Conservation (phyloP, 2,329 filamentous ascomycete genomes). For the Thermoascus crustaceus region DNA sequence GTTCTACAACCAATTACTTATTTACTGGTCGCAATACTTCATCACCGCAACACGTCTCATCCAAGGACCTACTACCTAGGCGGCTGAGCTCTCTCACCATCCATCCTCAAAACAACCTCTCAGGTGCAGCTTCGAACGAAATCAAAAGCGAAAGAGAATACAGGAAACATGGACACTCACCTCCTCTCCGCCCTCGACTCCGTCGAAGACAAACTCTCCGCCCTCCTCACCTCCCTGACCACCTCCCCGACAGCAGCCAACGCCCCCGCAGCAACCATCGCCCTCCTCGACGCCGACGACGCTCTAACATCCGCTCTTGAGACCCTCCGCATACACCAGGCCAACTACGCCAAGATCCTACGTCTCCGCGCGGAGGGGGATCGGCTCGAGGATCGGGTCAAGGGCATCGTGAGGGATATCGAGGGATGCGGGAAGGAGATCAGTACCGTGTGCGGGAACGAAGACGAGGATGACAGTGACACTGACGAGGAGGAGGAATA, state of each 20-base stretch:
- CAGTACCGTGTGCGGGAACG: constrained; percentile 18
- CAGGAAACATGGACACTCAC: constrained; percentile 37
- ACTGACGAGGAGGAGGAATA: constrained; percentile 21
- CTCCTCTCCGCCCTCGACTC: constrained; percentile 31
- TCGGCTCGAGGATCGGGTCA: constrained; percentile 32
- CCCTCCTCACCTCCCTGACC: constrained; percentile 33
- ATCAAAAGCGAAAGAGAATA: no score
- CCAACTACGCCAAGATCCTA: constrained; percentile 36
- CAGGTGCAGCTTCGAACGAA: no score
- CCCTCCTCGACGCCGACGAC: constrained; percentile 36
- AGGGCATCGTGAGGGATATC: constrained; percentile 33
- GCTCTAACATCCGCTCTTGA: constrained; percentile 32
- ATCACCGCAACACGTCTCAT: no score
- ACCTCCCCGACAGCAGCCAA: constrained; percentile 37
- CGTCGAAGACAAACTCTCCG: constrained; percentile 36
- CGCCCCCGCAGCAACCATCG: constrained; percentile 33
- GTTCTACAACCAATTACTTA: no score
- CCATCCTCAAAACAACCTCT: no score
- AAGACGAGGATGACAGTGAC: constrained; percentile 21
- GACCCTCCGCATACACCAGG: constrained; percentile 36
- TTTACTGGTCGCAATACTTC: no score
- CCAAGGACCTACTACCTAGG: no score
- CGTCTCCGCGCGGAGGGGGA: constrained; percentile 33
- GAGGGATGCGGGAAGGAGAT: constrained; percentile 35
- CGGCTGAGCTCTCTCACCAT: no score